A percentile compares a stretch with the other conserved stretches of the same genome.
phyloP scores from a whole-genome alignment of 352 stramenopile species.

The Phytophthora pisi region DNA sequence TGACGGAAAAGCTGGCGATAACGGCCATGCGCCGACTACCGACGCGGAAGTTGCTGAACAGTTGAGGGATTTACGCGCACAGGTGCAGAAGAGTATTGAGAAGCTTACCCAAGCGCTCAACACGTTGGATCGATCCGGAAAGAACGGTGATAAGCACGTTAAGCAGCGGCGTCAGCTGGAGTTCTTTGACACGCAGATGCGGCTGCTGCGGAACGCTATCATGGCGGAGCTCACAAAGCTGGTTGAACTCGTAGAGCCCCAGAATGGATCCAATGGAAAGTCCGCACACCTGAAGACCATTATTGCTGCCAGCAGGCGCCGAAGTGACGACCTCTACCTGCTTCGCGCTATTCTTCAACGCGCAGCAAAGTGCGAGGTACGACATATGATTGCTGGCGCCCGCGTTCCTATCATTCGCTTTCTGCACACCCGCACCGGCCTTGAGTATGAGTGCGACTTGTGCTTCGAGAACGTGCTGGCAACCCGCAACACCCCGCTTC shows the following conservation, averaged over 20 bases:
- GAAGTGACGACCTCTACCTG: slow-evolving; percentile 57
- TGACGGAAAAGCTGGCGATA: slow-evolving; percentile 24
- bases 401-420: slow-evolving; percentile 88
- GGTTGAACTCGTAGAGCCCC: slow-evolving; percentile 7
- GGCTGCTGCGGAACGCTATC: slow-evolving; percentile 42
- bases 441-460: slow-evolving; percentile 73
- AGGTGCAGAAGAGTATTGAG: slow-evolving; percentile 56
- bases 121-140: slow-evolving; percentile 32
- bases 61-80: slow-evolving; percentile 47
- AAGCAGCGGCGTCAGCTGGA: slow-evolving; percentile 47
- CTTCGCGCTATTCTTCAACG: slow-evolving; percentile 53
- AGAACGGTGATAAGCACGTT: slow-evolving; percentile 33
- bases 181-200: slow-evolving; percentile 53
- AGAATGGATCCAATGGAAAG: slow-evolving; percentile 20
- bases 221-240: slow-evolving; percentile 27
- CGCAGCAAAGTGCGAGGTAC: slow-evolving; percentile 57
- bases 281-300: slow-evolving; percentile 40
- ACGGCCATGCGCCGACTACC: slow-evolving; percentile 17
- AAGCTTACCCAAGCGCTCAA: slow-evolving; percentile 52
- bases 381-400: slow-evolving; percentile 68
- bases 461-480: slow-evolving; percentile 87
- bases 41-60: slow-evolving; percentile 26
- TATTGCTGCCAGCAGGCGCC: slow-evolving; percentile 42
- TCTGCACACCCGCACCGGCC: slow-evolving; percentile 48
- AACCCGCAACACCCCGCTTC: slow-evolving; percentile 78